phyloP scores from a whole-genome alignment of 225 moss, liverwort and hornwort species.

The Physcomitrellopsis africana region DNA sequence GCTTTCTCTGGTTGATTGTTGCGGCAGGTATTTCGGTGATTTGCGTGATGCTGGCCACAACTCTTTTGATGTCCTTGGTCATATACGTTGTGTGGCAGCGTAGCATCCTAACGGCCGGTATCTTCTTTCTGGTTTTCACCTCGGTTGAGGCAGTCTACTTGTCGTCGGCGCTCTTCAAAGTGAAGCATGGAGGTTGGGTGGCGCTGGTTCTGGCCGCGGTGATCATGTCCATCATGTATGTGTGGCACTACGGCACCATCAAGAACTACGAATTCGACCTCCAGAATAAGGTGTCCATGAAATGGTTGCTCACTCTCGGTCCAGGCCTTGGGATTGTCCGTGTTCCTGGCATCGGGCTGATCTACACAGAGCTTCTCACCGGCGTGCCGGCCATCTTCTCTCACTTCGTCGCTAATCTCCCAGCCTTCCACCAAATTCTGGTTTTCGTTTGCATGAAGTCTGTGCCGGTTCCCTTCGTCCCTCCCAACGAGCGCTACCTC shows the following conservation, averaged over 20 bases:
- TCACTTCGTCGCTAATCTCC: slow-evolving; percentile 32
- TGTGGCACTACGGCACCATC: slow-evolving; percentile 29
- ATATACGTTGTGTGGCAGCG: slow-evolving; percentile 59
- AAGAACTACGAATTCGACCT: slow-evolving; percentile 27
- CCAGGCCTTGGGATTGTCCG: slow-evolving; percentile 32
- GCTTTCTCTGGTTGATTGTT: neutral
- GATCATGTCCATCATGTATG: slow-evolving; percentile 30
- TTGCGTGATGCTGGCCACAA: slow-evolving; percentile 70
- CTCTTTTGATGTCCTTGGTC: slow-evolving; percentile 56
- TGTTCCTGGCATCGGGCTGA: slow-evolving; percentile 30
- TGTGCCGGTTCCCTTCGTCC: slow-evolving; percentile 30
- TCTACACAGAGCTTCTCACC: slow-evolving; percentile 29
- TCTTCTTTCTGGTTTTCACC: slow-evolving; percentile 46
- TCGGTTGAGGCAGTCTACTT: slow-evolving; percentile 51
- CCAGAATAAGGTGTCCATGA: slow-evolving; percentile 34
- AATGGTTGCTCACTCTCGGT: slow-evolving; percentile 28
- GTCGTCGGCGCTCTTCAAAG: slow-evolving; percentile 51
- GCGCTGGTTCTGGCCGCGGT: slow-evolving; percentile 48
- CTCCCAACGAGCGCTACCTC: slow-evolving; percentile 29
- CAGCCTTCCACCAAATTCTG: slow-evolving; percentile 31
- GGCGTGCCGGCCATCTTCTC: slow-evolving; percentile 37
- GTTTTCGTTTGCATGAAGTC: slow-evolving; percentile 39
- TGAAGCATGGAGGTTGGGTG: slow-evolving; percentile 62
- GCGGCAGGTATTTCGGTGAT: slow-evolving; percentile 66
- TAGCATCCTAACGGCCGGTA: slow-evolving; percentile 24